Base-by-base conservation (phyloP, 2,329 filamentous ascomycete genomes). In the Hypoxylon sp. region DNA sequence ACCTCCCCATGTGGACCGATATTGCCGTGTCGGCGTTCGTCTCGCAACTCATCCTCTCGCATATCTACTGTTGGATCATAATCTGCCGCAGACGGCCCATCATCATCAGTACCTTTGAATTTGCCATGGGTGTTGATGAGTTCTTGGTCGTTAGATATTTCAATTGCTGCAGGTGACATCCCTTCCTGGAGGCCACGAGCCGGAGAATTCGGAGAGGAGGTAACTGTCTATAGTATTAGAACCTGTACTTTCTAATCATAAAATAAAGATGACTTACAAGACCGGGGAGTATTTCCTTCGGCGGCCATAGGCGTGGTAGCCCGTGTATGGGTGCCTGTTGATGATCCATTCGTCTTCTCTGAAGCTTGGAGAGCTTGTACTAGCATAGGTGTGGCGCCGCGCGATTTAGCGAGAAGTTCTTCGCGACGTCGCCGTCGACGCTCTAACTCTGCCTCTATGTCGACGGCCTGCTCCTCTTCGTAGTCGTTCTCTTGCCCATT, bases 371-470 rank as follows among this genome's bases (percentile, higher is more conserved):
- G 83, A 65, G 92, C 91, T 80, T 94, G 90, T 69, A 95, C 88
- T 67, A 92, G 87, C 75, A 95, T 85, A 56, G 92, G 91, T 54
- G 91, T 90, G 56, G 90, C 87, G 75, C 91, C 90, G 72, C 89
- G 90, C 75, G 93, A 92, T 82, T 94, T 97, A 78, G 93, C 92
- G 77, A 93, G 88, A 70, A 97, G 92, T 71, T 93, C 93, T 81
- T 96, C 93, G 72, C 94, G 91, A 65, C 92, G 89, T 77, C 92
- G 93, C 29, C 94, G 91, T 61, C 94, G 92, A 75, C 93, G 91
- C 79, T 97, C 92, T 75, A 97, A 92, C 75, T 95, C 86, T 72
- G 92, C 90, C 69, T 92, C 92, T 82, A 97, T 92, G 78, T 97
- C 92, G 73, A 93, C 78, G n/a, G 87, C 85, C 73, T 89, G 84